Evolutionary conservation across 2,329 filamentous ascomycete genomes (phyloP).

Genomic region (Trichoderma endophyticum): DNA sequence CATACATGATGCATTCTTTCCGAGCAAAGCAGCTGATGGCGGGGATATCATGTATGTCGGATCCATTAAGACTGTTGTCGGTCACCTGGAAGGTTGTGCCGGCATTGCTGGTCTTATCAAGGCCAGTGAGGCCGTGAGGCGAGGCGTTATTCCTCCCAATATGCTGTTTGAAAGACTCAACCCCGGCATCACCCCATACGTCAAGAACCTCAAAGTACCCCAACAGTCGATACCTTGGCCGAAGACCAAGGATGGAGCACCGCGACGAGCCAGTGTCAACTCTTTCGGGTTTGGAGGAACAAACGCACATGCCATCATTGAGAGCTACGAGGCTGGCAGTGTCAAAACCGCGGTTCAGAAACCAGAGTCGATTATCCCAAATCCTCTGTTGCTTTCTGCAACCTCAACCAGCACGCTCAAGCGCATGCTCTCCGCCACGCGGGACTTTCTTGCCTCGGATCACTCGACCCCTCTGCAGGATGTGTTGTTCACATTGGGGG

Average conservation of each 20-base stretch:
- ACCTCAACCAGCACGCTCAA: not conserved
- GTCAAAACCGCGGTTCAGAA: not conserved
- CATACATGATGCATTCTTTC: conserved; percentile 24
- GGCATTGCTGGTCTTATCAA: conserved; percentile 4
- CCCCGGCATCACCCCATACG: conserved; percentile 27
- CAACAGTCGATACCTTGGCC: conserved; percentile 26
- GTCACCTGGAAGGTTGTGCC: conserved; percentile 5
- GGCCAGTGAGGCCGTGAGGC: not conserved
- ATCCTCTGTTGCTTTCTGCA: not conserved
- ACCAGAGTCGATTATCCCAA: not conserved
- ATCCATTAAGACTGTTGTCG: conserved; percentile 17
- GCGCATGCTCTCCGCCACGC: not conserved
- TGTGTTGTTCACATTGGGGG: not conserved
- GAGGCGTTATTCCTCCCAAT: conserved; percentile 30
- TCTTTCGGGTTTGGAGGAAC: conserved; percentile 42
- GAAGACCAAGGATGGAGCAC: not conserved
- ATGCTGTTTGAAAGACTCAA: conserved; percentile 30
- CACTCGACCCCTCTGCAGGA: not conserved
- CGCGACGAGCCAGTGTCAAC: conserved; percentile 28
- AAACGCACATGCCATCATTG: conserved; percentile 44
- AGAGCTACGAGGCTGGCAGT: conserved; percentile 19
- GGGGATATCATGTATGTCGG: not conserved
- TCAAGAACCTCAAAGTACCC: conserved; percentile 21
- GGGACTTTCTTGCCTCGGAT: not conserved
- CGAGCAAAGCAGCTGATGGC: conserved; percentile 24